These are phyloP conservation scores for Fusarium compactum DNA, from an alignment of 2,329 filamentous ascomycete species.

Conservation along the genomic window DNA sequence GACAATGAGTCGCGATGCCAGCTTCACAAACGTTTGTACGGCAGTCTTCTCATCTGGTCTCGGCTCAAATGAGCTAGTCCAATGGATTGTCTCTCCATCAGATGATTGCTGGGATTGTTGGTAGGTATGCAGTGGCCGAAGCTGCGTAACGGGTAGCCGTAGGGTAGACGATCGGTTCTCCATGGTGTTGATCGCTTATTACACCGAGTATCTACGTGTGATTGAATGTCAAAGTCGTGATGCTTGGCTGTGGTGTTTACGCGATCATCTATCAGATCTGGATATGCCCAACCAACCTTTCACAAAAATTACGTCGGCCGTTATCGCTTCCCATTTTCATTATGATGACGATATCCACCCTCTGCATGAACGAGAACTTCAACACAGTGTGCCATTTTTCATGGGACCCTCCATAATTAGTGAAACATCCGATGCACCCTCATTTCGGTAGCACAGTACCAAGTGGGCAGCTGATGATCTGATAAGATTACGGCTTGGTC, in stretches of 20 bases:
- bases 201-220: not conserved
- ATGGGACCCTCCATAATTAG: constrained; percentile 7
- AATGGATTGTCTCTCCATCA: not conserved
- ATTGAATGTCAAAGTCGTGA: not conserved
- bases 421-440: constrained; percentile 22
- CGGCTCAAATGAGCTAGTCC: constrained; percentile 2
- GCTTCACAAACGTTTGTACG: constrained; percentile 6
- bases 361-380: not conserved
- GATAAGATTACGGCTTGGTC: constrained; percentile 21
- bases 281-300: not conserved
- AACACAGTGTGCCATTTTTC: constrained; percentile 7
- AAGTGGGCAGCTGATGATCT: constrained; percentile 18
- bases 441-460: constrained; percentile 12
- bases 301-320: constrained; percentile 2
- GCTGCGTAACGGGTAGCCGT: constrained; percentile 23
- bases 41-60: not conserved
- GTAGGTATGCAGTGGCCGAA: constrained; percentile 26
- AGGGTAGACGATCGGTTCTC: not conserved
- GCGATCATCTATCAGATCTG: not conserved
- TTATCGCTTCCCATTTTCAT: not conserved
- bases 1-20: constrained; percentile 5
- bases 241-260: constrained; percentile 1
- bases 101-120: not conserved
- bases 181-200: constrained; percentile 8
- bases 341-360: constrained; percentile 13